Evolutionary conservation across 192 early-diverging fungal genomes (phyloP), one percentile per base, ranked within the genome.

Genomic region (Coemansia sp.): DNA sequence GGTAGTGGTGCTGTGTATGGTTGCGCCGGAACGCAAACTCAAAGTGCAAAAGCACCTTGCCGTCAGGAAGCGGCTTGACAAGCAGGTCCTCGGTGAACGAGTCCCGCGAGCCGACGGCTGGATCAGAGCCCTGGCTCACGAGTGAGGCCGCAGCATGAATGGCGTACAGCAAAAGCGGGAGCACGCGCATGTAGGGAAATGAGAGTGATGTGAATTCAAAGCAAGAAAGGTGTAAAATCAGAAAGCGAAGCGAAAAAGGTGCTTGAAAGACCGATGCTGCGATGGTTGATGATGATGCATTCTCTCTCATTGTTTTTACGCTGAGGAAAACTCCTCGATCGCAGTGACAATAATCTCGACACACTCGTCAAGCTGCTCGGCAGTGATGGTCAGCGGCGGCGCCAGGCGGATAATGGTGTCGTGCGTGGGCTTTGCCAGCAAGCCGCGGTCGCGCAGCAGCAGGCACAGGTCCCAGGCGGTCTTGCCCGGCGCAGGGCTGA

Each of bases 371-470:
- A 98, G 83, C 70, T 98, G 88, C 60, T 87, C 87, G 52, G 95
- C 92, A n/a, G 88, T 92, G 63, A 98, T 98, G 76, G 85, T 89
- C 53, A 98, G 86, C 57, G 93, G 92, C 45, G 96, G 96, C 2
- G 96, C 94, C 14, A 98, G 82, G 18, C 96, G 92, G 62, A 98
- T 98, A 68, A 98, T 96, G 83, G 96, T 96, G 57, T 89, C 83
- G 80, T 99, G 96, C 19, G 96, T 99, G 19, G 96, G 96, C 80
- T 99, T 99, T 40, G 96, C 96, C 46, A 99, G 83, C 39, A 99
- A 75, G 34, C 94, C 94, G 66, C 91, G 88, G 61, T 88, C 85
- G 76, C 94, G 94, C 55, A 99, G 82, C 58, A 95, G 77, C 55
- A 99, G 75, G 64, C 96, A 99, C 45, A 99, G 74, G 69, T 97